Evolutionary conservation across 164 flowering plant species (phyloP), one percentile per base, ranked within the genome.

Genomic region (Piper betle): DNA sequence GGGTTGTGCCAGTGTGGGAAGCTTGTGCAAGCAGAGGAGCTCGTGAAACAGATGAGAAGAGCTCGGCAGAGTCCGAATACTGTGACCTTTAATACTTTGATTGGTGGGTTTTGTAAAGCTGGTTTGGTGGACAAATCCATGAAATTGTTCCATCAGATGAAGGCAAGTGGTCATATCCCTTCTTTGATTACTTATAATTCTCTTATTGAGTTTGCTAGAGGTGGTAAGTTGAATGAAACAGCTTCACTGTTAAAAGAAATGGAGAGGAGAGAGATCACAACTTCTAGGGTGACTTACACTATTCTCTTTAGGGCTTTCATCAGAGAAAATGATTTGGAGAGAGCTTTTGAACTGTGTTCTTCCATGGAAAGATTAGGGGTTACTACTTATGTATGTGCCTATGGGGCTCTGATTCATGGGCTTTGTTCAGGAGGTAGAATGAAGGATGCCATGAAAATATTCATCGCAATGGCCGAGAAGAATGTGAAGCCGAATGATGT

Each of bases 391-490:
- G 77, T 72, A 40, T 72, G 75, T 57, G 75, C 85, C 0, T 82
- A 75, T 64, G 83, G 85, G 54, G 90, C 72, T 39, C 66, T 89
- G 61, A 77, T 86, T 55, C 69, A 79, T 59, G 93, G 94, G 52
- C 70, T 82, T 68, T 85, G 94, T 72, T 55, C 50, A 42, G 69
- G 68, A 57, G 91, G 93, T 16, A 73, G 80, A 50, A 86, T 85
- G 91, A 77, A 71, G 66, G 91, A 89, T 70, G 94, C 91, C 20
- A 75, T 79, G 41, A 82, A 78, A 62, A 58, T 86, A 62, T 84
- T 82, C 54, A 72, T 60, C 25, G 64, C 72, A 37, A 77, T 85
- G 89, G 41, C 50, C 37, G 82, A 80, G 64, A 72, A 20, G 69
- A 37, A 59, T 18, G 52, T 85, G 69, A 61, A 79, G 69, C 88